Evolutionary conservation across 2,329 filamentous ascomycete species (phyloP).

Genomic region (Microcyclospora pomicola): DNA sequence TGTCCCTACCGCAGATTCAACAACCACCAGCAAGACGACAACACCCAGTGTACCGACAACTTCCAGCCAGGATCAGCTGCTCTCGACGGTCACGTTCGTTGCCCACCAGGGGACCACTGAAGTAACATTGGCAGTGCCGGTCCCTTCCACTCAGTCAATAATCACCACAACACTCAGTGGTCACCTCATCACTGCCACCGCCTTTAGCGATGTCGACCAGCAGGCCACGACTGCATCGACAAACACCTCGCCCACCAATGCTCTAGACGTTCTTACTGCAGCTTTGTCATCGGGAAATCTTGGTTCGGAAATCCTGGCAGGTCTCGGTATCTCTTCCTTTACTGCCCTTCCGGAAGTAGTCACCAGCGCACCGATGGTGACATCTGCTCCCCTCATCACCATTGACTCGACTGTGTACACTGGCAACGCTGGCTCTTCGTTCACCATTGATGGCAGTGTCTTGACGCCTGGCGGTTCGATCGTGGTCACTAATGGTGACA

Average conservation of each 20-base stretch:
- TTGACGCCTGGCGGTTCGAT: slow-evolving; percentile 11
- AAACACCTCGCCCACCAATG: slow-evolving; percentile 1
- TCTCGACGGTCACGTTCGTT: slow-evolving; percentile 3
- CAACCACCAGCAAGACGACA: slow-evolving; percentile 1
- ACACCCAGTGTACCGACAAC: neutral
- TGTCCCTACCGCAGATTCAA: neutral
- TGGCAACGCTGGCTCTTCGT: slow-evolving; percentile 21
- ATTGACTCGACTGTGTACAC: slow-evolving; percentile 18
- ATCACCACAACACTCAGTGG: slow-evolving; percentile 5
- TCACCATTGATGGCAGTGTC: slow-evolving; percentile 12
- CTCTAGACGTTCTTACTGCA: slow-evolving; percentile 1
- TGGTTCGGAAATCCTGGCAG: neutral
- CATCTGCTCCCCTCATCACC: slow-evolving; percentile 18
- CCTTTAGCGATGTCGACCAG: too few species aligned
- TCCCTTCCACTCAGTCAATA: slow-evolving; percentile 4
- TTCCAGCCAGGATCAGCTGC: neutral
- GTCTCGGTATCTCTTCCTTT: slow-evolving; percentile 8
- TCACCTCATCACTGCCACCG: slow-evolving; percentile 3
- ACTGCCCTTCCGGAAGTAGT: slow-evolving; percentile 4
- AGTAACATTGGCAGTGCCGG: slow-evolving; percentile 5
- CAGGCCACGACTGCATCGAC: neutral
- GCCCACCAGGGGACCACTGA: slow-evolving; percentile 4
- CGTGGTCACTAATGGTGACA: slow-evolving; percentile 18
- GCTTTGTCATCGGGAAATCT: neutral
- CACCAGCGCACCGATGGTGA: slow-evolving; percentile 16